A percentile compares a stretch with the other conserved stretches of the same genome.
phyloP scores from a whole-genome alignment of 225 moss, liverwort and hornwort species.

The Sphagnum tenellum region DNA sequence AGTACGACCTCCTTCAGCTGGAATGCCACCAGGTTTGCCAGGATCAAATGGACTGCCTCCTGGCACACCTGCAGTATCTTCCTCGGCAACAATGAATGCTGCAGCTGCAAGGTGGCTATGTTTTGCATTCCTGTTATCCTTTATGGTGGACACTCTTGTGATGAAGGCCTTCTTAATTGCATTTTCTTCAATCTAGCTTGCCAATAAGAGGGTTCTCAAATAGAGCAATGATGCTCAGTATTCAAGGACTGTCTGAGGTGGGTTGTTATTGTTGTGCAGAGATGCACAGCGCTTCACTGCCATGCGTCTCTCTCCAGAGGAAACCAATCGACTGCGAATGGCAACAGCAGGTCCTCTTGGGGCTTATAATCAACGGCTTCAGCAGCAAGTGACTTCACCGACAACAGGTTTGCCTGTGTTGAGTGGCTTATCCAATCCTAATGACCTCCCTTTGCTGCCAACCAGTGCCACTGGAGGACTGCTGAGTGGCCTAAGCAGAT shows the following conservation, averaged over 20 bases:
- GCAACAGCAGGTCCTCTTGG: constrained; percentile 11
- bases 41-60: constrained; percentile 38
- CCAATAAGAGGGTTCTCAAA: neutral
- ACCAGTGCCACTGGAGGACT: no score
- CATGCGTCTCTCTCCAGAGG: constrained; percentile 55
- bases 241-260: no score
- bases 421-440: constrained; percentile 43
- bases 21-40: constrained; percentile 36
- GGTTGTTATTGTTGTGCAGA: constrained; percentile 23
- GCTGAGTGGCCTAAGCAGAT: no score
- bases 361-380: constrained; percentile 36
- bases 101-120: constrained; percentile 48
- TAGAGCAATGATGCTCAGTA: neutral
- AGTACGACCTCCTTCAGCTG: constrained; percentile 49
- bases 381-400: constrained; percentile 40
- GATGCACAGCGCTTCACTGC: constrained; percentile 70
- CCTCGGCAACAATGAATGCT: constrained; percentile 57
- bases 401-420: constrained; percentile 60
- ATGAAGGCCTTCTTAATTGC: no score
- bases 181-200: neutral
- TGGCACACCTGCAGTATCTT: constrained; percentile 43
- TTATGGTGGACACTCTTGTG: no score
- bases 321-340: constrained; percentile 57
- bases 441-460: constrained; percentile 30
- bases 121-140: neutral